Conservation (phyloP, 176 grass and related monocot genomes). For the Tuctoria greenei region DNA sequence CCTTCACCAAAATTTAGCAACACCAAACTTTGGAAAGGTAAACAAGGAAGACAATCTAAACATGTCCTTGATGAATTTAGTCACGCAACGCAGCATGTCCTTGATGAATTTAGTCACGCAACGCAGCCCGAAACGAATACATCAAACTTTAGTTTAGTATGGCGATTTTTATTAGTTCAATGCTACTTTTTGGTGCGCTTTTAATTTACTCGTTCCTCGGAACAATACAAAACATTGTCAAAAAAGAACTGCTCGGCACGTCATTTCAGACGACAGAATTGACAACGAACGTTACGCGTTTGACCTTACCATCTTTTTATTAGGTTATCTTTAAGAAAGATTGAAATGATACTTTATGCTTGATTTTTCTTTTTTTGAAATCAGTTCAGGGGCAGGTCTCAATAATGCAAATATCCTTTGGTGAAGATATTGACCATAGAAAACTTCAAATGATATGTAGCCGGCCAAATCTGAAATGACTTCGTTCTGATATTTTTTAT, state of each 20-base stretch:
- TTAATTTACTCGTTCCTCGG: background rate
- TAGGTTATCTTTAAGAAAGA: background rate
- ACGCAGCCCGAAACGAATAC: too few species aligned
- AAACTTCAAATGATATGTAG: background rate
- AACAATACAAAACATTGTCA: background rate
- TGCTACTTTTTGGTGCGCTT: background rate
- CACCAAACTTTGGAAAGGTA: too few species aligned
- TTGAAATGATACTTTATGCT: background rate
- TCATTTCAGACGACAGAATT: background rate
- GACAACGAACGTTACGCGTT: background rate
- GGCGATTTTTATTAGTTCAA: background rate
- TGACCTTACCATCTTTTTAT: background rate
- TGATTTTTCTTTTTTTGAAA: background rate
- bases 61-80: too few species aligned
- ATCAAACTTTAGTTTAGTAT: too few species aligned
- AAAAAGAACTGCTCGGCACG: background rate
- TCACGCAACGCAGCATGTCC: too few species aligned
- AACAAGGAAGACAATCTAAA: too few species aligned
- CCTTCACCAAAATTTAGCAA: too few species aligned
- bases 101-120: too few species aligned
- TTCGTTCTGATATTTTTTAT: background rate
- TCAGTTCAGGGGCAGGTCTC: background rate
- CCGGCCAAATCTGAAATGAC: background rate
- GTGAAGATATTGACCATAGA: background rate
- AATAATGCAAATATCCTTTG: background rate